These are phyloP conservation scores for Candida namnaoensis DNA, from an alignment of 805 yeast species.

Conservation along the genomic window DNA sequence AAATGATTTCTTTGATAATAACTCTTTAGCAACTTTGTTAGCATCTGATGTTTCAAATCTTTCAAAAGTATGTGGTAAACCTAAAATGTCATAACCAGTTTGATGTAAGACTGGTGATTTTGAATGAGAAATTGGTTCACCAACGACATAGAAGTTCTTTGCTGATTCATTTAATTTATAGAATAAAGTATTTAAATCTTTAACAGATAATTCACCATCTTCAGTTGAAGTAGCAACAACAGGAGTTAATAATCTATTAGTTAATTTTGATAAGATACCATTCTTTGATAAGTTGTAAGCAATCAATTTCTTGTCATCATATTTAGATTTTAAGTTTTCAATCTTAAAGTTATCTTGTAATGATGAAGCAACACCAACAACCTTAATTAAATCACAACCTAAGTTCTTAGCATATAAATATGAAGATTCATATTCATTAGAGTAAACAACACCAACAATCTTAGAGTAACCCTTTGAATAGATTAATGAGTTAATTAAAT, in stretches of 20 bases:
- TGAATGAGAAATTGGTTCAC: conserved; percentile 78
- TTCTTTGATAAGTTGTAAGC: conserved; percentile 73
- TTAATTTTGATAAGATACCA: conserved; percentile 75
- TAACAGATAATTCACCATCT: conserved; percentile 60
- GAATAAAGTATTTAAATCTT: conserved; percentile 51
- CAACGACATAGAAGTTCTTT: conserved; percentile 65
- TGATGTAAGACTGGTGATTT: conserved; percentile 85
- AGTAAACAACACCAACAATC: conserved; percentile 75
- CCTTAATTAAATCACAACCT: conserved; percentile 69
- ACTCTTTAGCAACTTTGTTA: conserved; percentile 38
- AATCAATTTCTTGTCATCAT: conserved; percentile 54
- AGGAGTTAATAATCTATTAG: conserved; percentile 74
- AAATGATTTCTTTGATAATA: conserved; percentile 43
- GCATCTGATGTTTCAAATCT: conserved; percentile 64
- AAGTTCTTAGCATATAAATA: conserved; percentile 37
- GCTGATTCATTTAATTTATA: conserved; percentile 48
- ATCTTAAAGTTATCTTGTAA: conserved; percentile 62
- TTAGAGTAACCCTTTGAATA: conserved; percentile 51
- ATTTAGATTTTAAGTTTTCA: conserved; percentile 58
- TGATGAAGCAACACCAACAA: conserved; percentile 67
- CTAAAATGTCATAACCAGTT: conserved; percentile 65
- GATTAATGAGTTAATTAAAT: conserved; percentile 41
- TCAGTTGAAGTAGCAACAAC: conserved; percentile 64
- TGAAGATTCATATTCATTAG: background rate
- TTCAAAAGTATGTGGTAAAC: conserved; percentile 67